Percentiles rank a stretch among this genome's conserved stretches.
Conservation (phyloP, 768 basidiomycete species). For the Lentinula lateritia region DNA sequence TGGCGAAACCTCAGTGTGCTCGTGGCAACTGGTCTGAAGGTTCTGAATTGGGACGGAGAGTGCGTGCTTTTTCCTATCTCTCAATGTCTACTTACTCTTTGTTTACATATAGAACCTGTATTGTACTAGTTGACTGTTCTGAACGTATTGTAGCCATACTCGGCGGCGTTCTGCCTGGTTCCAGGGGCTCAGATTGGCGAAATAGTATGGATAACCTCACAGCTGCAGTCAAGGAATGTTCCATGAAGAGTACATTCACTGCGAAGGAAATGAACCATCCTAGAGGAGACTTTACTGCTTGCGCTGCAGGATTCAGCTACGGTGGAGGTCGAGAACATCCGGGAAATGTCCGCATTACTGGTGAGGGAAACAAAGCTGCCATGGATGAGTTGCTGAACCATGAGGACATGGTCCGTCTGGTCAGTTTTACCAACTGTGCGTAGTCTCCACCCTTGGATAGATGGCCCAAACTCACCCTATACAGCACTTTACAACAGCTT, state of each 20-base stretch:
- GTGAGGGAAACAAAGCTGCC: conserved; percentile 12
- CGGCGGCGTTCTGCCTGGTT: not conserved
- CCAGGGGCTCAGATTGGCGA: not conserved
- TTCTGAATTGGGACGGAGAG: not conserved
- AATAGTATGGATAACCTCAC: conserved; percentile 7
- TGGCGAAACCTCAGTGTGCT: not conserved
- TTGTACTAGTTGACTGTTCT: not conserved
- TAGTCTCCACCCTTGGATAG: conserved; percentile 10
- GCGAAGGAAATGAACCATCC: no score
- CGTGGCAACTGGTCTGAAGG: not conserved
- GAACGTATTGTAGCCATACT: not conserved
- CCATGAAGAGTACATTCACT: no score
- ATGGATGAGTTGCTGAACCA: not conserved
- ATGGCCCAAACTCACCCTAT: not conserved
- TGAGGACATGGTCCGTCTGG: not conserved
- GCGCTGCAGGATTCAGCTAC: not conserved
- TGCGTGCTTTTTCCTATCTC: not conserved
- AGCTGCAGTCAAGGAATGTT: not conserved
- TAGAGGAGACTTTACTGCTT: not conserved
- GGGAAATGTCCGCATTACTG: not conserved
- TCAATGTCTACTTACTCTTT: not conserved
- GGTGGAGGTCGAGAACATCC: no score
- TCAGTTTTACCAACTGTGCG: not conserved
- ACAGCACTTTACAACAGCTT: conserved; percentile 7
- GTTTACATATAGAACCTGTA: not conserved